Percentiles rank a stretch among this genome's conserved stretches.
phyloP scores from a whole-genome alignment of 2,329 filamentous ascomycete species.

The Plenodomus biglobosus region DNA sequence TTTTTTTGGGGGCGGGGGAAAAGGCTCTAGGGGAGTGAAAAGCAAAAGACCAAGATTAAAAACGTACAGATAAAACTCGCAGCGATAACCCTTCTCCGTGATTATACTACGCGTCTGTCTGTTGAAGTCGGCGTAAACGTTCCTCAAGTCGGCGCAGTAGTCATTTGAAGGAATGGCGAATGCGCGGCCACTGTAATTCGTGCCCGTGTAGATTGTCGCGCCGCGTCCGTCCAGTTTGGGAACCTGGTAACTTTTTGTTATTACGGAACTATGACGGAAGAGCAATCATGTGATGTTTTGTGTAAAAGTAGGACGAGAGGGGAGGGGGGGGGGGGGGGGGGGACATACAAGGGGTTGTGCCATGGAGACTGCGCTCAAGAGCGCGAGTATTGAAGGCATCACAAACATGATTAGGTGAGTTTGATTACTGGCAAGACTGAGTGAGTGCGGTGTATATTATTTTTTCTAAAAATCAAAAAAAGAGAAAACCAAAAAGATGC shows the following conservation, averaged over 20 bases:
- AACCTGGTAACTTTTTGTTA: neutral
- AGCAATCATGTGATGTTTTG: neutral
- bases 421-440: neutral
- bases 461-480: too few relatives aligned
- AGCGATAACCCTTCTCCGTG: slow-evolving; percentile 17
- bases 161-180: slow-evolving; percentile 11
- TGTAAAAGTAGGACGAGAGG: too few relatives aligned
- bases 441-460: neutral
- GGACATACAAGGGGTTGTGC: neutral
- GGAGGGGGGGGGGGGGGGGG: too few relatives aligned
- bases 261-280: neutral
- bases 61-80: slow-evolving; percentile 25
- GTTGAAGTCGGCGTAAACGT: slow-evolving; percentile 23
- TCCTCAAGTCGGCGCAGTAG: slow-evolving; percentile 20
- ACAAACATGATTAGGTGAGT: neutral
- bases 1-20: neutral
- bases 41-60: neutral
- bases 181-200: slow-evolving; percentile 7
- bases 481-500: neutral
- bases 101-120: slow-evolving; percentile 15
- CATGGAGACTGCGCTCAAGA: neutral
- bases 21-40: neutral
- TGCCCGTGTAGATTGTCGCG: slow-evolving; percentile 15
- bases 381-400: neutral
- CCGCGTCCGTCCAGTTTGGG: slow-evolving; percentile 9